Evolutionary conservation across 192 early-diverging fungal species (phyloP).

Genomic region (Entomortierella beljakovae): DNA sequence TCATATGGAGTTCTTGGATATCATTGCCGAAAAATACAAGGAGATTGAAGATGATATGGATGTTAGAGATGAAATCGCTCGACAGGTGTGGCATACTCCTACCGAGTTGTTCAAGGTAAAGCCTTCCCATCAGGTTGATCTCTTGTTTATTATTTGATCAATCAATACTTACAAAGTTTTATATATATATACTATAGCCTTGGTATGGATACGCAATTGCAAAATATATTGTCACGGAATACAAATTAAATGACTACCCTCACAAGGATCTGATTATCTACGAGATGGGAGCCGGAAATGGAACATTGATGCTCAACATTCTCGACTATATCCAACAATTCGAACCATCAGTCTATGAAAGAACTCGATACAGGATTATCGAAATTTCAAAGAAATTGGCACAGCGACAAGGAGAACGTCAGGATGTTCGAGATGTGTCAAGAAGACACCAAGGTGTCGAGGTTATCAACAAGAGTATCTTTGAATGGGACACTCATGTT

Average conservation of each 20-base stretch:
- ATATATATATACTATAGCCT: conserved; percentile 60
- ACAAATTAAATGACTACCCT: conserved; percentile 70
- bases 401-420: conserved; percentile 67
- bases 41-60: conserved; percentile 85
- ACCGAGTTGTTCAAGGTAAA: conserved; percentile 91
- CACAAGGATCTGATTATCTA: conserved; percentile 85
- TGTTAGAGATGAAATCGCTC: conserved; percentile 76
- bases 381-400: conserved; percentile 93
- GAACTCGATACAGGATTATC: conserved; percentile 88
- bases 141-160: not conserved
- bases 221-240: conserved; percentile 85
- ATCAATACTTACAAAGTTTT: too few species aligned
- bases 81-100: conserved; percentile 99
- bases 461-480: conserved; percentile 92
- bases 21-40: conserved; percentile 80
- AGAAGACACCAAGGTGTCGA: conserved; percentile 70
- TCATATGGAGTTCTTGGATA: conserved; percentile 78
- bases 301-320: conserved; percentile 94
- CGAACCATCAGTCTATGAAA: conserved; percentile 82
- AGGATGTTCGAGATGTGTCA: conserved; percentile 53
- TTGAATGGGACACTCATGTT: conserved; percentile 86
- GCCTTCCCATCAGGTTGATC: not conserved
- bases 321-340: conserved; percentile 86
- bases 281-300: conserved; percentile 98
- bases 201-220: conserved; percentile 96